These are phyloP conservation scores for Ogataea parapolymorpha DNA, from an alignment of 805 yeast genomes.

Conservation along the genomic window DNA sequence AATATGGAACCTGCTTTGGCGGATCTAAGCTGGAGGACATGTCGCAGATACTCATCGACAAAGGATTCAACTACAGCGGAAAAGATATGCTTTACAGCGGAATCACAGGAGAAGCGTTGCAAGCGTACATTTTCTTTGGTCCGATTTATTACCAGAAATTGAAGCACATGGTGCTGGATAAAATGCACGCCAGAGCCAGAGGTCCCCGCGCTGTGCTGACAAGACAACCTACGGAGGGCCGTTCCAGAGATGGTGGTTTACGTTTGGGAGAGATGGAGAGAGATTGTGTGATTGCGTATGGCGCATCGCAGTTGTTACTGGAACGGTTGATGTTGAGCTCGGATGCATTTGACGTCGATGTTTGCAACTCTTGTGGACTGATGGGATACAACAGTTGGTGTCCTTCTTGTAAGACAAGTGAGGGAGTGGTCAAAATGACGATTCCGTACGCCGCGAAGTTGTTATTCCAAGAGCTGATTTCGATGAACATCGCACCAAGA, in stretches of 20 bases:
- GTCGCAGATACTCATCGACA: conserved; percentile 84
- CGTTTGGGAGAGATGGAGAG: conserved; percentile 99
- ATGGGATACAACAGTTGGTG: conserved; percentile 99
- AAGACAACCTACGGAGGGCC: conserved; percentile 98
- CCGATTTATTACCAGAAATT: conserved; percentile 97
- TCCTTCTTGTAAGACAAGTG: conserved; percentile 89
- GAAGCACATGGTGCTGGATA: conserved; percentile 98
- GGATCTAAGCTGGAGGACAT: conserved; percentile 95
- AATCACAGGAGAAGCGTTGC: conserved; percentile 94
- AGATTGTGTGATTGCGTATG: conserved; percentile 98
- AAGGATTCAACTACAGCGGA: conserved; percentile 93
- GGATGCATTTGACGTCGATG: conserved; percentile 96
- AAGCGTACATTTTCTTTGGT: conserved; percentile 97
- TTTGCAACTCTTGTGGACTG: conserved; percentile 90
- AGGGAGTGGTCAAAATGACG: conserved; percentile 84
- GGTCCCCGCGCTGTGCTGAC: conserved; percentile 98
- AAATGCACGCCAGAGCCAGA: conserved; percentile 99
- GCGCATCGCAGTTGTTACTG: conserved; percentile 90
- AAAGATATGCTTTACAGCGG: conserved; percentile 98
- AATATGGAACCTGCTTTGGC: conserved; percentile 98
- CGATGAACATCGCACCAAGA: conserved; percentile 99
- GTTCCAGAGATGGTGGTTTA: conserved; percentile 98
- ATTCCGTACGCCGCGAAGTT: conserved; percentile 99
- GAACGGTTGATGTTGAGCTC: conserved; percentile 96
- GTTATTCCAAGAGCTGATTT: conserved; percentile 91